A percentile compares a stretch with the other conserved stretches of the same genome.
Evolutionary conservation across 176 grass and related monocot species (phyloP).

Genomic region (Hsuehochloa calcarea): DNA sequence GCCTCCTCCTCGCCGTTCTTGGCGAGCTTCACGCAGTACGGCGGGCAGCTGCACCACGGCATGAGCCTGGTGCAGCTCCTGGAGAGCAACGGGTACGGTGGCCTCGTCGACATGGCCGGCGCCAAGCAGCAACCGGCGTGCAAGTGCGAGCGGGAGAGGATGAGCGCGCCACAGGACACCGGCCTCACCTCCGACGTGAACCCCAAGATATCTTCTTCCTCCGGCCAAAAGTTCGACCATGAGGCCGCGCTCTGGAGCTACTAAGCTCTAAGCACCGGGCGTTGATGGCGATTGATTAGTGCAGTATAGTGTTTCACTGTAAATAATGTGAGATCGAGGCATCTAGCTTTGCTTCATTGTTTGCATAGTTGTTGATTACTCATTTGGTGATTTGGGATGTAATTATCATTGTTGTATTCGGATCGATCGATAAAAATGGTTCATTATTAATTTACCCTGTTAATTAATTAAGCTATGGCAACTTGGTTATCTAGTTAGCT

Average conservation of each 20-base stretch:
- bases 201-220: constrained; percentile 66
- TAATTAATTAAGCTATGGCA: not conserved
- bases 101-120: not conserved
- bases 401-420: constrained; percentile 27
- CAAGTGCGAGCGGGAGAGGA: constrained; percentile 33
- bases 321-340: constrained; percentile 37
- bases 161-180: constrained; percentile 52
- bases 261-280: not conserved
- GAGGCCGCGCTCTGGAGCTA: constrained; percentile 49
- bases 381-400: constrained; percentile 33
- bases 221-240: constrained; percentile 36
- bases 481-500: constrained; percentile 1
- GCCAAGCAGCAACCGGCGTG: not conserved
- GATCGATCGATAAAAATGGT: not conserved
- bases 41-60: constrained; percentile 27
- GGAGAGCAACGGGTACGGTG: constrained; percentile 30
- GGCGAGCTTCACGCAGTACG: constrained; percentile 26
- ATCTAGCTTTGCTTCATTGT: constrained; percentile 10
- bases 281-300: not conserved
- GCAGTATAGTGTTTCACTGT: not conserved
- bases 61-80: constrained; percentile 60
- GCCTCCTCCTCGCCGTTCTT: constrained; percentile 6
- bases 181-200: constrained; percentile 66
- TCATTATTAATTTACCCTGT: not conserved
- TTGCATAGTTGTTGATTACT: constrained; percentile 21